Base-by-base conservation (phyloP, 768 basidiomycete species). In the Leccinellum luteum region DNA sequence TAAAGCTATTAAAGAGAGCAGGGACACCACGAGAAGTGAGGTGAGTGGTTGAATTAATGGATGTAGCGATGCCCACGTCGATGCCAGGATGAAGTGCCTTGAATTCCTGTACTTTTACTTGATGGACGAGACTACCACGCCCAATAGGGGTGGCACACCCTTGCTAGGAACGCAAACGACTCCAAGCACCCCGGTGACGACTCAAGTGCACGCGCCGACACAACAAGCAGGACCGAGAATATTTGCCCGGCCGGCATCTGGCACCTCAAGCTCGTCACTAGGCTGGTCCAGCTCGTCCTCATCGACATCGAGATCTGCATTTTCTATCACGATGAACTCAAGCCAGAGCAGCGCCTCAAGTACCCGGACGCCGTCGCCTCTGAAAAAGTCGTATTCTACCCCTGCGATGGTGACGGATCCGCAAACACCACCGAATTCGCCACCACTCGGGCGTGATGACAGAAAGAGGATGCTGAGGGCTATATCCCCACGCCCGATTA, bases 101-200 rank as follows among this genome's bases (percentile, higher is more conserved):
- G 95, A 97, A 69, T 94, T 97, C 65, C 75, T 98, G 15, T 96
- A 96, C 72, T 97, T 95, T 71, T 98, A 98, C 70, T 79, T 98
- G 7, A 78, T 96, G 47, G 94, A 95, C 58, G 94, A 97, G 68
- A 84, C 41, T 41, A 41, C 82, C 1, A 68, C 75, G 6, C 56
- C 61, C 21, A 57, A 62, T 4, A 56, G 50, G 44, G 60, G 52
- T 10, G 45, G 48, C 30, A 25, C 17, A 17, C 19, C 52, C 55
- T 59, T 35, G 41, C 19, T 58, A 0, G 60, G 55, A 32, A 52
- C 60, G 4, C 79, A 81, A 6, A 63, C 70, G 4, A 64, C 71
- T 12, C 76, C 77, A 0, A 63, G 73, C n/a, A 65, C 76, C 17
- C 62, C 72, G 3, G 50, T 61, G 52, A 19, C 51, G 55, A 53